These are phyloP conservation scores for Priceomyces melissophilus DNA, from an alignment of 805 yeast species.

Conservation along the genomic window DNA sequence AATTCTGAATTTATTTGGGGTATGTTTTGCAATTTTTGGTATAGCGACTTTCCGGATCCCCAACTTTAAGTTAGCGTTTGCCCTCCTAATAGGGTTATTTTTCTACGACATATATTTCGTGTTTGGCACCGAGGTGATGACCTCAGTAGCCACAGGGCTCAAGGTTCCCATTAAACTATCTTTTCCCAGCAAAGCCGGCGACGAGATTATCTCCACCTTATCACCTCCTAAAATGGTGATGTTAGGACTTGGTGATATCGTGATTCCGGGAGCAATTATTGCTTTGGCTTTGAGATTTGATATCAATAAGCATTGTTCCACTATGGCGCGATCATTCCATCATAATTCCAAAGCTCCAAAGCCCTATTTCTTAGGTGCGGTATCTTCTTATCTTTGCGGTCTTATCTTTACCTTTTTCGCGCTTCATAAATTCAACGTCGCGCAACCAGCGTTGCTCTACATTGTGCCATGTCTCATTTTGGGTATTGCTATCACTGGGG, in stretches of 20 bases:
- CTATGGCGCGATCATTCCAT: conserved; percentile 33
- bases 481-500: conserved; percentile 31
- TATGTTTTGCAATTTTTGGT: conserved; percentile 42
- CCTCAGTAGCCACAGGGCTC: conserved; percentile 53
- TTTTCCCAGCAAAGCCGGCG: conserved; percentile 32
- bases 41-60: conserved; percentile 36
- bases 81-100: conserved; percentile 49
- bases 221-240: conserved; percentile 26
- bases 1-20: conserved; percentile 38
- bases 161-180: conserved; percentile 53
- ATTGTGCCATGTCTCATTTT: conserved; percentile 48
- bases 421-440: conserved; percentile 36
- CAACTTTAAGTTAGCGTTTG: conserved; percentile 43
- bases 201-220: neutral
- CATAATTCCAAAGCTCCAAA: conserved; percentile 34
- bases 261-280: conserved; percentile 54
- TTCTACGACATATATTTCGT: conserved; percentile 67
- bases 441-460: conserved; percentile 69
- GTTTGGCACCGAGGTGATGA: conserved; percentile 60
- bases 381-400: conserved; percentile 50
- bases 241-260: conserved; percentile 66
- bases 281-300: conserved; percentile 56
- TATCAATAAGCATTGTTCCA: conserved; percentile 28
- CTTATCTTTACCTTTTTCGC: conserved; percentile 41
- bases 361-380: conserved; percentile 44